Conservation (phyloP, 106 monocot genomes). For the Phalaenopsis aphrodite region DNA sequence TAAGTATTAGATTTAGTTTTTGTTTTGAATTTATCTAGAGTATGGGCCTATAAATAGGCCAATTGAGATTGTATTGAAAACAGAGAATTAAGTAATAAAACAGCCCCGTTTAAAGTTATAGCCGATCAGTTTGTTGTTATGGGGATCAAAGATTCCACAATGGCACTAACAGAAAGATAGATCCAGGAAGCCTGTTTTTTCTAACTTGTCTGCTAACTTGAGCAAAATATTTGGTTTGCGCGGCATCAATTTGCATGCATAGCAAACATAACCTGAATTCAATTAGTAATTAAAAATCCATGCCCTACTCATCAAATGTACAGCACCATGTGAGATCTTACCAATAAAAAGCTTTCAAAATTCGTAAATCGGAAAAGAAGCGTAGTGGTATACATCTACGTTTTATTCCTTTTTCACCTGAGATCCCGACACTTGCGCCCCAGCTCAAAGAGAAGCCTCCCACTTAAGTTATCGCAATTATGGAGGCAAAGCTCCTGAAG, state of each 20-base stretch:
- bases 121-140: neutral
- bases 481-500: slow-evolving; percentile 62
- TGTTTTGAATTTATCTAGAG: too few species aligned
- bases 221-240: neutral
- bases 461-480: slow-evolving; percentile 68
- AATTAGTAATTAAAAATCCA: neutral
- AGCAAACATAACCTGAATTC: neutral
- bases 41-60: too few species aligned
- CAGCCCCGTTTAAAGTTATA: neutral
- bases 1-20: too few species aligned
- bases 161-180: neutral
- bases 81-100: too few species aligned
- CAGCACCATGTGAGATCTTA: too few species aligned
- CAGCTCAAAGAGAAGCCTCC: slow-evolving; percentile 49
- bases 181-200: neutral
- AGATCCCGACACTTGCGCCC: slow-evolving; percentile 60
- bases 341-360: neutral
- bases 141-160: neutral
- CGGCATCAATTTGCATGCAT: neutral
- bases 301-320: neutral
- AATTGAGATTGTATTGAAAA: too few species aligned
- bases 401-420: slow-evolving; percentile 34
- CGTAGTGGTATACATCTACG: neutral
- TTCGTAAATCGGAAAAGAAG: neutral
- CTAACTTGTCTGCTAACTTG: neutral